Base-by-base conservation (phyloP, 495 filamentous ascomycete species). In the Talaromyces borbonicus region DNA sequence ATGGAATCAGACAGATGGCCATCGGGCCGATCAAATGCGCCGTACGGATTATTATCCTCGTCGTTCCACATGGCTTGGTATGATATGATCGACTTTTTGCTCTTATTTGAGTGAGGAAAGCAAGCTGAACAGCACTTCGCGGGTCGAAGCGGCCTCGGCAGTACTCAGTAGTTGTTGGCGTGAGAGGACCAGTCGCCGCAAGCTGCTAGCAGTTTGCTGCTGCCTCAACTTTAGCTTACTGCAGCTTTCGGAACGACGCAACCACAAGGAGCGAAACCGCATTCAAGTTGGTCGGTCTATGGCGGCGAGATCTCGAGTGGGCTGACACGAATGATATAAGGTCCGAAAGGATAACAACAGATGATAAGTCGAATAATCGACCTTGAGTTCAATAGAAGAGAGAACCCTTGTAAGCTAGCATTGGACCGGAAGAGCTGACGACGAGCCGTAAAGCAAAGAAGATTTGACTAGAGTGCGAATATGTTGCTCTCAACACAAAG, bases 21-120 rank as follows among this genome's bases (percentile, higher is more conserved):
- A 59, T 92, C 84, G 49, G 80, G 78, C 52, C 84, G 82, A 60
- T 89, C 84, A 69, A 90, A 92, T 62, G 84, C 86, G 52, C 86
- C 87, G 59, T 95, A 95, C 8, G 88, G 88, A 55, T 95, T 95
- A 65, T 95, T 95, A 59, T 86, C 82, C 65, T 95, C 88, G 71
- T 93, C 88, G 74, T 94, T 89, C 88, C 68, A 72, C 68, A 72
- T 71, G 45, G 43, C 26, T 18, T 26, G 38, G 38, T 41, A 7
- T 16, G 38, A 41, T 5, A 41, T 4, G 38, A 6, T 26, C n/a
- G n/a, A n/a, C n/a, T n/a, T n/a, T n/a, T n/a, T n/a, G n/a, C n/a
- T n/a, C n/a, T n/a, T n/a, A n/a, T n/a, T n/a, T n/a, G n/a, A n/a
- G n/a, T n/a, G n/a, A 18, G 8, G 38, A 30, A 30, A 18, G 37